phyloP scores from a whole-genome alignment of 75 land plant genomes.

The Cryptomeria japonica region DNA sequence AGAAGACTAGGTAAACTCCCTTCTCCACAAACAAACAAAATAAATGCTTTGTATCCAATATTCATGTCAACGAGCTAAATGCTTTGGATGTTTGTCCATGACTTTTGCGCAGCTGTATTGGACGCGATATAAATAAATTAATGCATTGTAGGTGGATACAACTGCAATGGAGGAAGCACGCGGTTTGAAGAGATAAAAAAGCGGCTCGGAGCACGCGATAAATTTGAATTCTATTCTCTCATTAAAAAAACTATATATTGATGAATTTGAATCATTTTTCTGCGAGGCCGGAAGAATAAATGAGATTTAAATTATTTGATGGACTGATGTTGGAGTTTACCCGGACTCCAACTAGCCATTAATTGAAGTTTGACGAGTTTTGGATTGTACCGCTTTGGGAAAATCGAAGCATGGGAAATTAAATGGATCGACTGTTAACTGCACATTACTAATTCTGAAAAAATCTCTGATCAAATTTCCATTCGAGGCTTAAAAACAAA shows the following conservation, averaged over 20 bases:
- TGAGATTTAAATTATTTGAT: background rate
- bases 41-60: no score
- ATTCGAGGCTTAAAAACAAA: background rate
- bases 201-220: background rate
- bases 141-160: no score
- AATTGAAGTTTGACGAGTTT: background rate
- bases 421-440: background rate
- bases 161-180: no score
- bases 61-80: no score
- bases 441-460: background rate
- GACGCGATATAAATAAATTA: no score
- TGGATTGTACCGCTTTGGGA: background rate
- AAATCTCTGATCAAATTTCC: background rate
- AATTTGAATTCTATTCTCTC: background rate
- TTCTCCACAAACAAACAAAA: no score
- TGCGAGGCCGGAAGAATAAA: background rate
- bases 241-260: background rate
- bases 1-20: no score
- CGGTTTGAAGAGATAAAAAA: no score
- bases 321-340: background rate
- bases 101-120: no score
- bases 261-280: background rate
- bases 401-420: background rate
- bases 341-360: conserved; percentile 4
- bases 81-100: no score